Conservation (phyloP, 2,329 filamentous ascomycete species). For the Xylariaceae sp. region DNA sequence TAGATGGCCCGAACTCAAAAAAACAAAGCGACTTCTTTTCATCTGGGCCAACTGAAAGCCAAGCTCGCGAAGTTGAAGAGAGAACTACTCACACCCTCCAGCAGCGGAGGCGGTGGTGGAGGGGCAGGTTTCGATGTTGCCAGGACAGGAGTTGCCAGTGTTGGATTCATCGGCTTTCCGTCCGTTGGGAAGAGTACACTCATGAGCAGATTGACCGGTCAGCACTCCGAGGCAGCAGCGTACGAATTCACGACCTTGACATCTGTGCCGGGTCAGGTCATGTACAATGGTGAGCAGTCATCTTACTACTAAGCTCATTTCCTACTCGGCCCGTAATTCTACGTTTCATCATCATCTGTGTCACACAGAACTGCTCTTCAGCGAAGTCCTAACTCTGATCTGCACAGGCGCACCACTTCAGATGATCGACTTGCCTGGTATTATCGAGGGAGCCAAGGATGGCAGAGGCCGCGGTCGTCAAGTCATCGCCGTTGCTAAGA, state of each 20-base stretch:
- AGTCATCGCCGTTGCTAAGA: slow-evolving; percentile 98
- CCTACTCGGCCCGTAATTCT: background rate
- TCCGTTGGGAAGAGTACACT: slow-evolving; percentile 98
- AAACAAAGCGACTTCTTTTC: slow-evolving; percentile 92
- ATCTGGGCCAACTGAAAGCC: slow-evolving; percentile 93
- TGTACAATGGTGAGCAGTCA: slow-evolving; percentile 68
- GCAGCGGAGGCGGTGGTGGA: slow-evolving; percentile 77
- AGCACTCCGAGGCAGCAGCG: slow-evolving; percentile 93
- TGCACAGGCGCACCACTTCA: slow-evolving; percentile 77
- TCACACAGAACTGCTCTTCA: background rate
- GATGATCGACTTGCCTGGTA: slow-evolving; percentile 97
- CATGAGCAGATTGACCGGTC: slow-evolving; percentile 90
- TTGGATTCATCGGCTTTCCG: slow-evolving; percentile 97
- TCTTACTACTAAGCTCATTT: background rate
- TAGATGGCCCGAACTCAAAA: slow-evolving; percentile 96
- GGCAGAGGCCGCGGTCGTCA: slow-evolving; percentile 96
- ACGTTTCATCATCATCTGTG: background rate
- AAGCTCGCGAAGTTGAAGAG: slow-evolving; percentile 97
- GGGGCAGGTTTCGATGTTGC: slow-evolving; percentile 95
- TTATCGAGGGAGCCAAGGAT: slow-evolving; percentile 97
- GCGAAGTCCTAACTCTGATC: slow-evolving; percentile 11
- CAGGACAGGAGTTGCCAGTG: slow-evolving; percentile 91
- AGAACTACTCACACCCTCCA: slow-evolving; percentile 81
- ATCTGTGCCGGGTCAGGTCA: slow-evolving; percentile 91
- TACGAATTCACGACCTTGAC: slow-evolving; percentile 99